phyloP scores from a whole-genome alignment of 78 protist genomes.

The Dictyostelium brefeldianum region DNA sequence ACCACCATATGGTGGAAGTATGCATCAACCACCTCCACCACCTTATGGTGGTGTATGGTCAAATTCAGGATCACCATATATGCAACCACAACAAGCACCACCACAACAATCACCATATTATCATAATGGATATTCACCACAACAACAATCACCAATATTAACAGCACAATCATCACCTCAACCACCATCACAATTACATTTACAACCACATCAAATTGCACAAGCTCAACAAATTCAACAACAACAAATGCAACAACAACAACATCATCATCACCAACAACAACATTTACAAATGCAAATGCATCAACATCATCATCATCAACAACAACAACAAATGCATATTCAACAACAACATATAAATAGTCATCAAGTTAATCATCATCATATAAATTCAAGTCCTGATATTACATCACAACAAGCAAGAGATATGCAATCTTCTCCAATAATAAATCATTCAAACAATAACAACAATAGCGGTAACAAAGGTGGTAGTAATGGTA shows the following conservation, averaged over 20 bases:
- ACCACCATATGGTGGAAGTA: not conserved
- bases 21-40: not conserved
- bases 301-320: conserved; percentile 34
- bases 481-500: no score
- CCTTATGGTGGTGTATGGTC: not conserved
- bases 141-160: conserved; percentile 29
- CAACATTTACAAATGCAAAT: not conserved
- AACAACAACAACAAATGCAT: conserved; percentile 44
- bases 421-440: not conserved
- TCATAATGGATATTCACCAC: not conserved
- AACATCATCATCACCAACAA: not conserved
- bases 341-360: conserved; percentile 5
- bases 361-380: conserved; percentile 26
- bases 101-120: not conserved
- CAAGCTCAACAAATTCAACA: not conserved
- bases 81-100: not conserved
- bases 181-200: not conserved
- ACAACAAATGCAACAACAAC: not conserved
- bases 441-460: not conserved
- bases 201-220: not conserved
- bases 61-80: not conserved
- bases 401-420: not conserved
- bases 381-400: not conserved
- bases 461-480: no score
- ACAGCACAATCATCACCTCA: not conserved